A percentile compares a stretch with the other conserved stretches of the same genome.
Conservation (phyloP, 2,329 filamentous ascomycete species). For the Xenosphaeropsis pyriputrescens region DNA sequence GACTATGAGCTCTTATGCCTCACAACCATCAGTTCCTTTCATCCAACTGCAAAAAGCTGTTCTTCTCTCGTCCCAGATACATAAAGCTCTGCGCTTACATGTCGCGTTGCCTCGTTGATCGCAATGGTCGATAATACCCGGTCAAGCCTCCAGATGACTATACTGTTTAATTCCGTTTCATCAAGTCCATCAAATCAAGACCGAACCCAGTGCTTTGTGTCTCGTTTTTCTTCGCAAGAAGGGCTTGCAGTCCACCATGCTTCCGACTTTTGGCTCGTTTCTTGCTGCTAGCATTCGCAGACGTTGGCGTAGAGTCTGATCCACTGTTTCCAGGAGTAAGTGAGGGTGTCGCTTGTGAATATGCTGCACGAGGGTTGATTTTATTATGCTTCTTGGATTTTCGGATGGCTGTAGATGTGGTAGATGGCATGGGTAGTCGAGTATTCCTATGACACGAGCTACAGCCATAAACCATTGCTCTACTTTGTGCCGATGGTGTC, state of each 20-base stretch:
- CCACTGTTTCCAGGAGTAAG: not conserved
- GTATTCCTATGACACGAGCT: slow-evolving; percentile 12
- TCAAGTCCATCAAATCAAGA: slow-evolving; percentile 23
- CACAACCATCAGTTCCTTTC: too few species aligned
- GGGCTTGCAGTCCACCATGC: slow-evolving; percentile 43
- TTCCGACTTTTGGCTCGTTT: slow-evolving; percentile 52
- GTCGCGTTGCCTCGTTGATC: too few species aligned
- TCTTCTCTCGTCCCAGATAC: too few species aligned
- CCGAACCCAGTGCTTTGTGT: slow-evolving; percentile 12
- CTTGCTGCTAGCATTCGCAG: slow-evolving; percentile 43
- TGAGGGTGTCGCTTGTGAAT: not conserved
- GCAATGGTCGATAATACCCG: too few species aligned
- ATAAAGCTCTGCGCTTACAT: too few species aligned
- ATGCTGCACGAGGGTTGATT: not conserved
- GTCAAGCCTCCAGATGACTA: too few species aligned
- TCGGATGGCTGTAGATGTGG: slow-evolving; percentile 1
- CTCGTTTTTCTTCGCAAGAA: slow-evolving; percentile 27
- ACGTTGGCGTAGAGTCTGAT: slow-evolving; percentile 11
- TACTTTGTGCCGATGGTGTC: slow-evolving; percentile 2
- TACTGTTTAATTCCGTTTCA: slow-evolving; percentile 16
- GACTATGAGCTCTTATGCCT: too few species aligned
- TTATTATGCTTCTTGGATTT: not conserved
- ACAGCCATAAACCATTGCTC: slow-evolving; percentile 14
- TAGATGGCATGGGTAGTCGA: slow-evolving; percentile 5
- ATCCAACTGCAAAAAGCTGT: too few species aligned